phyloP scores from a whole-genome alignment of 2,329 filamentous ascomycete species.

The Exophiala spinifera region DNA sequence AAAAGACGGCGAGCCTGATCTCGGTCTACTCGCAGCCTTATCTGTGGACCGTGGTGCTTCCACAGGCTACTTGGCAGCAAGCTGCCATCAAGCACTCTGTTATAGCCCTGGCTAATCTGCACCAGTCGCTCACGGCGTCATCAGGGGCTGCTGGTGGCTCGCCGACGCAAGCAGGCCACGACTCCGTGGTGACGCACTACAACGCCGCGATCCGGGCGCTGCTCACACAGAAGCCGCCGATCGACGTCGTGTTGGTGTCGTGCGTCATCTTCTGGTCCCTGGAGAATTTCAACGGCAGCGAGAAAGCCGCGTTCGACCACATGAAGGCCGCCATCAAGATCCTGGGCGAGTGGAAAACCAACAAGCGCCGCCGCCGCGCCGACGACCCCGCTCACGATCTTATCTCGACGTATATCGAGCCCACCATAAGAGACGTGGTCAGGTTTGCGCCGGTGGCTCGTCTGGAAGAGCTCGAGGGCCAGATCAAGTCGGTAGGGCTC shows the following conservation, averaged over 20 bases:
- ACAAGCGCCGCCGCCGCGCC: conserved; percentile 1
- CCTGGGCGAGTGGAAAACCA: conserved; percentile 21
- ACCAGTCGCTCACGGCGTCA: conserved; percentile 14
- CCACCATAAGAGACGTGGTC: conserved; percentile 14
- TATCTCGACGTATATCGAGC: conserved; percentile 20
- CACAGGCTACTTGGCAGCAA: conserved; percentile 22
- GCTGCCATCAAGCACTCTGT: conserved; percentile 24
- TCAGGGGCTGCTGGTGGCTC: no score
- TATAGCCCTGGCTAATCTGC: conserved; percentile 18
- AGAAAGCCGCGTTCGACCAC: conserved; percentile 14
- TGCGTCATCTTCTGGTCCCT: conserved; percentile 22
- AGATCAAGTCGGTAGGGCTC: conserved; percentile 11
- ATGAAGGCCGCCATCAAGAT: conserved; percentile 24
- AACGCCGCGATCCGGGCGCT: conserved; percentile 16
- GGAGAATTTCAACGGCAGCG: conserved; percentile 19
- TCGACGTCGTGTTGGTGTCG: conserved; percentile 18
- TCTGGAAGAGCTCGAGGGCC: conserved; percentile 4
- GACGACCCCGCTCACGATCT: conserved; percentile 13
- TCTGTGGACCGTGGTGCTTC: conserved; percentile 21
- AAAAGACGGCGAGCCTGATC: conserved; percentile 18
- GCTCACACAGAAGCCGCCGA: conserved; percentile 13
- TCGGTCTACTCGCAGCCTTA: conserved; percentile 21
- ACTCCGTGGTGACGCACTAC: conserved; percentile 21
- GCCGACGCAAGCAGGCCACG: conserved; percentile 8
- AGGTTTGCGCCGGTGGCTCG: conserved; percentile 8